These are phyloP conservation scores for Nasturtium officinale DNA, from an alignment of 345 rosid genomes.

Conservation along the genomic window DNA sequence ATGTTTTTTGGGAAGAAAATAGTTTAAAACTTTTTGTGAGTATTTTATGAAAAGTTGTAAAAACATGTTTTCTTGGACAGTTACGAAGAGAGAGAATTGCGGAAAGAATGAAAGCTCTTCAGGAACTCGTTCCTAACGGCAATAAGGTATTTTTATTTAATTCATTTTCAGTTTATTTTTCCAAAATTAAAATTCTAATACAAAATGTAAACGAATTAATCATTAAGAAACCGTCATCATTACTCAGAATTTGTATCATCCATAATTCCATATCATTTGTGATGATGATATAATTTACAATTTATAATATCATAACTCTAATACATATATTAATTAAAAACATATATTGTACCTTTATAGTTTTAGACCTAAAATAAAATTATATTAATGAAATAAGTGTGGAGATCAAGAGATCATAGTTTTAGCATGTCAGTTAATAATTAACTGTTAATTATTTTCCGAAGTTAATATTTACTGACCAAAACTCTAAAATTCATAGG, in stretches of 20 bases:
- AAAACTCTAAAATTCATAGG: no score
- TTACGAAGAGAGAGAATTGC: conserved; percentile 97
- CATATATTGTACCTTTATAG: not conserved
- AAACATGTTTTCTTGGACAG: conserved; percentile 48
- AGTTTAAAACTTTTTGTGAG: not conserved
- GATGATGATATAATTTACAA: not conserved
- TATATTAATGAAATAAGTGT: not conserved
- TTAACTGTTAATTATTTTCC: not conserved
- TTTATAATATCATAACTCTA: not conserved
- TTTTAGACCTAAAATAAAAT: not conserved
- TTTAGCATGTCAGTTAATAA: conserved; percentile 2
- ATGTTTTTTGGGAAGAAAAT: not conserved
- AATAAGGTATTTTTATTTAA: conserved; percentile 70
- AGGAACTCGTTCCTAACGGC: conserved; percentile 94
- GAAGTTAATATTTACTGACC: not conserved
- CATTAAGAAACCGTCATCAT: not conserved
- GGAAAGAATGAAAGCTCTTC: conserved; percentile 96
- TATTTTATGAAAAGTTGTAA: not conserved
- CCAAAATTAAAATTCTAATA: not conserved
- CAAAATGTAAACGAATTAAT: not conserved
- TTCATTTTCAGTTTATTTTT: conserved; percentile 9
- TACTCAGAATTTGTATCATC: not conserved
- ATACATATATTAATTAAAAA: no score
- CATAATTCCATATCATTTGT: not conserved
- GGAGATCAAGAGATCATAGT: not conserved